Base-by-base conservation (phyloP, 1,139 yeast species). In the Oligophagozyma castellii region DNA sequence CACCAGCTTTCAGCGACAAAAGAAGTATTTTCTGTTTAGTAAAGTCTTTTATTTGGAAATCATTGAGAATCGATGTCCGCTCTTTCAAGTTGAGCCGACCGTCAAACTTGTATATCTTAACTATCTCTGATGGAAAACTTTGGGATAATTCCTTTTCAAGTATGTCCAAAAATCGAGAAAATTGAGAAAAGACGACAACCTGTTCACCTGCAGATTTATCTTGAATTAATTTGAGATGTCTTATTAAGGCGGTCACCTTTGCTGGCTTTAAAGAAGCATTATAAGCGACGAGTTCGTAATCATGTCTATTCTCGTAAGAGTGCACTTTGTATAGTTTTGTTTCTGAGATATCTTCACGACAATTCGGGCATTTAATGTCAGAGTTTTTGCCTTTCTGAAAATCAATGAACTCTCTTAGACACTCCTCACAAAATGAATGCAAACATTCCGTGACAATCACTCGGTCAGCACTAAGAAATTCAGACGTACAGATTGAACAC, bases 171-270 rank as follows among this genome's bases (percentile, higher is more conserved):
- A 73, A 86, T 1, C 84, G 67, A 0, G 95, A 78, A 45, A 89
- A 89, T 45, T 86, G 96, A 1, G 95, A 83, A 49, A 89, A 86
- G 1, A 89, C 89, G 29, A 89, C 84, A 3, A 79, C 72, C 43
- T 77, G 86, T 35, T 75, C 81, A 15, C 69, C 70, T 3, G 79
- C 70, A 19, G 64, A 60, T 29, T 70, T 68, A 16, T 63, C 65
- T 37, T 64, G 63, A 12, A 78, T 56, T 23, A 52, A 59, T 33
- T 64, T 61, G 22, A 81, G 54, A 44, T 77, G 84, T 7, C 59
- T 54, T 4, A 80, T 40, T 20, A 89, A 59, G 0, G 93, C 84
- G 36, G 70, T 70, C 8, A 84, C 61, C 49, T 89, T 89, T 1
- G 94, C 70, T 0, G 94, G 78, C 24, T 67, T 58, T 3, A 40